A percentile compares a stretch with the other conserved stretches of the same genome.
Evolutionary conservation across 139 green algal species (phyloP).

Genomic region (Coelastrella sp.): DNA sequence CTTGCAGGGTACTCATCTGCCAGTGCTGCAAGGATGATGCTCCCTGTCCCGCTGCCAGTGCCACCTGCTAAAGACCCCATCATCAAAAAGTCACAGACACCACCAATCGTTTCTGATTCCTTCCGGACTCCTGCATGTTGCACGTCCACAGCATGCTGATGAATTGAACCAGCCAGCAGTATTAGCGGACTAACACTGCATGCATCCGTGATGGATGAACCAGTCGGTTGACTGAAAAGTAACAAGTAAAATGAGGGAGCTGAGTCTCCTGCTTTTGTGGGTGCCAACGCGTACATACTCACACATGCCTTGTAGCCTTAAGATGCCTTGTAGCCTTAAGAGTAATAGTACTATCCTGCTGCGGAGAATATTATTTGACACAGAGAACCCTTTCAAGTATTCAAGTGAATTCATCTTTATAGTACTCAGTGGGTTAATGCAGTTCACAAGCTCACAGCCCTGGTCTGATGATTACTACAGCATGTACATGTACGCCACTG

Average conservation of each 20-base stretch:
- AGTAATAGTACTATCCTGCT: too few species aligned
- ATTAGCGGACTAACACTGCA: neutral
- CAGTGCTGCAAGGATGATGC: neutral
- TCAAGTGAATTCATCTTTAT: too few species aligned
- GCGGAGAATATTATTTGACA: too few species aligned
- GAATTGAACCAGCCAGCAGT: neutral
- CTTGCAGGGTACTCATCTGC: slow-evolving; percentile 5
- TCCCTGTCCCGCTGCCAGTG: slow-evolving; percentile 32
- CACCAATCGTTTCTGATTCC: neutral
- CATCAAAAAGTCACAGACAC: slow-evolving; percentile 25
- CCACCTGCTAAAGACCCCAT: slow-evolving; percentile 27
- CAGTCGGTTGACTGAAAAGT: neutral
- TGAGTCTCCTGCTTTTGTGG: neutral
- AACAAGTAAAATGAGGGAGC: neutral
- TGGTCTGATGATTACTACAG: neutral
- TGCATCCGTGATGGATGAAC: neutral
- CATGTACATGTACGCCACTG: neutral
- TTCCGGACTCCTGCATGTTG: neutral
- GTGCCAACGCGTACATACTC: too few species aligned
- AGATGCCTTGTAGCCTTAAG: too few species aligned
- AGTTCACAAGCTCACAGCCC: neutral
- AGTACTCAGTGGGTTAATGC: neutral
- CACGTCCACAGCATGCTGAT: neutral
- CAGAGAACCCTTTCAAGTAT: too few species aligned
- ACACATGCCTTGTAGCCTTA: too few species aligned